These are phyloP conservation scores for Elaeis oleifera DNA, from an alignment of 202 grass and related monocot genomes.

Conservation along the genomic window DNA sequence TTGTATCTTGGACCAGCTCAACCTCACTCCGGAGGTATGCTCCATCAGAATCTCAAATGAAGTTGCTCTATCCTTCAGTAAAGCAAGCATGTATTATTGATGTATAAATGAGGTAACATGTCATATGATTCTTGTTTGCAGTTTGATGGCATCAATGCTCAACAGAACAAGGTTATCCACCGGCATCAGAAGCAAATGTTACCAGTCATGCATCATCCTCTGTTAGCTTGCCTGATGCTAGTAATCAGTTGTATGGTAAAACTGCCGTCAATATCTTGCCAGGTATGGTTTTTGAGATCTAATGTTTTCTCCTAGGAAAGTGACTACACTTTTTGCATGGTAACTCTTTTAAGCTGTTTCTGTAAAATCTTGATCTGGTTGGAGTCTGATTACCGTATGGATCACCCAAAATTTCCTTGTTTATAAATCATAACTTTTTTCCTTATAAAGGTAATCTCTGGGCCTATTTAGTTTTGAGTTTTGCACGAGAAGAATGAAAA, in stretches of 20 bases:
- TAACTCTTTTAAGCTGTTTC: too few species aligned
- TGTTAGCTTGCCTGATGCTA: constrained; percentile 22
- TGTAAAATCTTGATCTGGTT: too few species aligned
- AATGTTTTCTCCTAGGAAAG: too few species aligned
- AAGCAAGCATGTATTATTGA: constrained; percentile 10
- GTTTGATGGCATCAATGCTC: constrained; percentile 38
- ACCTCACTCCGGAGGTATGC: constrained; percentile 46
- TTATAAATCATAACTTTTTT: too few species aligned
- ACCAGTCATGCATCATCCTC: constrained; percentile 36
- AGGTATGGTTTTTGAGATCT: constrained; percentile 40
- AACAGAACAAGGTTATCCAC: constrained; percentile 40
- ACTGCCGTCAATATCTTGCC: constrained; percentile 33
- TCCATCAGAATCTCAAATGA: background rate
- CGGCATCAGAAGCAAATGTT: constrained; percentile 53
- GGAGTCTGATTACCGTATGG: too few species aligned
- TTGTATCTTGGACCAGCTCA: constrained; percentile 19
- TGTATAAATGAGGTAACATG: background rate
- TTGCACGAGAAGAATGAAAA: too few species aligned
- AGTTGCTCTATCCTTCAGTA: too few species aligned
- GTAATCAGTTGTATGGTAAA: constrained; percentile 46
- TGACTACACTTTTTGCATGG: too few species aligned
- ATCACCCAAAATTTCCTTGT: too few species aligned
- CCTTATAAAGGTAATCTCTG: too few species aligned
- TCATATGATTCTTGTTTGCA: constrained; percentile 21
- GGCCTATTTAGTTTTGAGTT: too few species aligned